Base-by-base conservation (phyloP, 768 basidiomycete species). In the Tephrocybe sp. region DNA sequence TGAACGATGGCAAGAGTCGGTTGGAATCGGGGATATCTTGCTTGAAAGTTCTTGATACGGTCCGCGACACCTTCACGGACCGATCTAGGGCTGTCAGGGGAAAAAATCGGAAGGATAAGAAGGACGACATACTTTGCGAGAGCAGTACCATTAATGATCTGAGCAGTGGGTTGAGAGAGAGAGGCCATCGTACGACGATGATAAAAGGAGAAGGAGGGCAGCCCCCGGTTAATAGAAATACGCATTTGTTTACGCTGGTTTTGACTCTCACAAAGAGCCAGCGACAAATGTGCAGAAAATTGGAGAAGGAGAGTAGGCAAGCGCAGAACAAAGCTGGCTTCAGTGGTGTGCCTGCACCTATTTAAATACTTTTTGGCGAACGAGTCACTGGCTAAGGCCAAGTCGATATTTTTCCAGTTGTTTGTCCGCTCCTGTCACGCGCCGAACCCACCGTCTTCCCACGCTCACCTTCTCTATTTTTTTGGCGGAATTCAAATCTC, bases 1-100 rank as follows among this genome's bases (percentile, higher is more conserved):
- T 98, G 97, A 39, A 99, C 80, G 69, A 99, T 92, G 59, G 84
- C 89, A 14, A 99, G 80, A 66, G 86, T 83, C 11, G 97, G 90
- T 61, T 85, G 82, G 75, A 98, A 99, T 17, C 88, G 87, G n/a
- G 95, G 90, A 67, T 79, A 85, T 54, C 72, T 76, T 3, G 79
- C 68, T 62, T 87, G 85, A 40, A 85, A 66, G 1, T 79, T 60
- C 36, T 74, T 73, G 68, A 98, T 91, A 49, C 78, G 78, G 42
- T 76, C 69, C n/a, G 87, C 77, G 59, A 95, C 85, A 56, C 79
- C 75, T 36, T 84, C 77, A 57, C 95, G 89, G 61, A 96, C 81
- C 5, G 87, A 81, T 72, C 95, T 97, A 62, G 12, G 36, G 48
- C 42, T 19, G 43, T n/a, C 38, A 38, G 30, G 17, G 31, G 32